Base-by-base conservation (phyloP, 2,329 filamentous ascomycete species). In the Diaporthe citrichinensis region DNA sequence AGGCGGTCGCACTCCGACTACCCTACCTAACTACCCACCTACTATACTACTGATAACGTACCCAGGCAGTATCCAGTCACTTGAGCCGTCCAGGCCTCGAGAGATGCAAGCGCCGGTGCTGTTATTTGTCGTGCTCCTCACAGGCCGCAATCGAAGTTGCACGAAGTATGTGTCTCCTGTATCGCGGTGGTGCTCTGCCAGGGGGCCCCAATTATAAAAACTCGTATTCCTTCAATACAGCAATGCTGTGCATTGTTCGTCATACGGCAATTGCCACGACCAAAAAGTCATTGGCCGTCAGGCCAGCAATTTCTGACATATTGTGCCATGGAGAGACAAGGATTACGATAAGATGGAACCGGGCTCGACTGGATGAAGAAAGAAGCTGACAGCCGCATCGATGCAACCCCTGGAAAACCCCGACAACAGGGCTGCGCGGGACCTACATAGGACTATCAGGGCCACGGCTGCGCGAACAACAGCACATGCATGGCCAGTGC, bases 221-320 rank as follows among this genome's bases (percentile, higher is more conserved):
- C 73, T 77, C 76, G 76, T 77, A 77, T 77, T 77, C 62, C 58
- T 75, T 28, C 41, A 75, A 62, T 59, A 67, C 71, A 73, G 69
- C 61, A 57, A 75, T 77, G 76, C 41, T 73, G 72, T 61, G 65
- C 59, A 46, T 65, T 75, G 39, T 53, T 68, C 72, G 76, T 75
- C 74, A 77, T 71, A 73, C 73, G 53, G 65, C 68, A 59, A 34
- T 61, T 71, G 44, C 76, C 44, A 76, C 65, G 28, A 39, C 34
- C 69, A 71, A 41, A 53, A 62, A 67, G 58, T 44, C 71, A 73
- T 73, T 73, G 58, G 71, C 36, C 71, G 61, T 57, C 25, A 44
- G 36, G n/a, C 17, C 51, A 61, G 31, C 49, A 39, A 62, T 46
- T 68, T 75, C 71, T 75, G 44, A 53, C 61, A 44, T 55, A 53